Evolutionary conservation across 495 filamentous ascomycete species (phyloP), one percentile per base, ranked within the genome.

Genomic region (Penicillium soppii): DNA sequence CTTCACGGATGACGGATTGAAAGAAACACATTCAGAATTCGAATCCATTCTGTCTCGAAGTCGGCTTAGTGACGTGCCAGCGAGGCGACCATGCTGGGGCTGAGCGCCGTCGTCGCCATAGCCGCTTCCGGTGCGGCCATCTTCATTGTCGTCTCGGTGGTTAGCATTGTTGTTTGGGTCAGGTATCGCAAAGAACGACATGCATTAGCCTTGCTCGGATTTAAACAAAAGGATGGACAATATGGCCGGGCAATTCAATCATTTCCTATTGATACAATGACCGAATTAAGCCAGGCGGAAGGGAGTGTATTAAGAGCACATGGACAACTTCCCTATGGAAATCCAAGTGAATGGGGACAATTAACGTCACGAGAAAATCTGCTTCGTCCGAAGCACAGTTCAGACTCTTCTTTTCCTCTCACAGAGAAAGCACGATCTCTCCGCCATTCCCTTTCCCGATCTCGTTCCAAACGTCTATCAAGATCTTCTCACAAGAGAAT

Each of bases 311-410:
- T 74, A 1, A 55, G 65, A 35, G 68, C 66, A n/a, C 69, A 76
- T 49, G 65, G 67, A 15, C 64, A 72, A 23, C 52, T 70, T 10
- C 70, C 70, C 13, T 76, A 70, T 51, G 69, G 68, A 7, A 68
- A 66, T 42, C 66, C 67, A 16, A 56, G 49, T 3, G 72, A 71
- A 69, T 78, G 73, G 66, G 73, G 71, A 13, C 59, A 73, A 35
- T 43, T 75, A n/a, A 50, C 68, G 10, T 79, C 76, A 8, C 59
- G 65, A 8, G 73, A 77, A 25, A 68, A 59, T 46, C 51, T 77
- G 5, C 27, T 59, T 15, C 55, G 47, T n/a, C 42, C 57, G 4
- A 52, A 57, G 7, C 46, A 35, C 7, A 56, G 52, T 13, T 61
- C 67, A 2, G 67, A 75, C 22, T 49, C 62, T 4, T 56, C 57